These are phyloP conservation scores for Diversispora eburnea DNA, from an alignment of 192 early-diverging fungal species.

Conservation along the genomic window DNA sequence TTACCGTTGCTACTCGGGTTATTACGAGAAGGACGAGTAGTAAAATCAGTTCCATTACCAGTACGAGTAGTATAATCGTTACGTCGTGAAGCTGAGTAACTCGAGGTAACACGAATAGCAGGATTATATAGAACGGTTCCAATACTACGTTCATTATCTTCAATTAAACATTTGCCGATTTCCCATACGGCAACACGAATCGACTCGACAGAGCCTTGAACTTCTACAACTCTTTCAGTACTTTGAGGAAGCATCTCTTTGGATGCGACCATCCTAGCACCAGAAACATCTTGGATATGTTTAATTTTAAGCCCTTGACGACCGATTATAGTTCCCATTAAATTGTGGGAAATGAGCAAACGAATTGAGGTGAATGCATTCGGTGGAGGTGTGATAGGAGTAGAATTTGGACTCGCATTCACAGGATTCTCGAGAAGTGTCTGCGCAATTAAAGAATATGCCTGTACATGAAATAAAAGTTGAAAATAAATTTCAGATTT, in stretches of 20 bases:
- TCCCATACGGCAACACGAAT: slow-evolving; percentile 82
- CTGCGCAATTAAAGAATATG: slow-evolving; percentile 81
- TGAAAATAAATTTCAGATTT: background rate
- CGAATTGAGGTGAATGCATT: slow-evolving; percentile 64
- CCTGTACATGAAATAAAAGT: slow-evolving; percentile 41
- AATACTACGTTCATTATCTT: slow-evolving; percentile 79
- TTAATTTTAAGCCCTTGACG: slow-evolving; percentile 92
- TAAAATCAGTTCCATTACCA: slow-evolving; percentile 57
- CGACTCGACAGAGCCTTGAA: slow-evolving; percentile 79
- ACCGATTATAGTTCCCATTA: slow-evolving; percentile 93
- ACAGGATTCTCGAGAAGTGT: slow-evolving; percentile 74
- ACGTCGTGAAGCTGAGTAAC: slow-evolving; percentile 22
- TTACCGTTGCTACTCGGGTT: background rate
- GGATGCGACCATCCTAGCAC: slow-evolving; percentile 78
- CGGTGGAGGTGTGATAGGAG: slow-evolving; percentile 47
- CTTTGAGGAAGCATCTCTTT: slow-evolving; percentile 91
- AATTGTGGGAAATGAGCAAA: slow-evolving; percentile 84
- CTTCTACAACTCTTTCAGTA: slow-evolving; percentile 88
- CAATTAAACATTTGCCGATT: slow-evolving; percentile 80
- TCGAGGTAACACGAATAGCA: slow-evolving; percentile 39
- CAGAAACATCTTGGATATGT: slow-evolving; percentile 90
- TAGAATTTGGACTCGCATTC: slow-evolving; percentile 48
- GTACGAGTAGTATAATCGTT: slow-evolving; percentile 45
- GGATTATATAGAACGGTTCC: slow-evolving; percentile 87
- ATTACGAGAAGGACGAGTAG: slow-evolving; percentile 30